Base-by-base conservation (phyloP, 1,139 yeast species). In the Maudiozyma humilis region DNA sequence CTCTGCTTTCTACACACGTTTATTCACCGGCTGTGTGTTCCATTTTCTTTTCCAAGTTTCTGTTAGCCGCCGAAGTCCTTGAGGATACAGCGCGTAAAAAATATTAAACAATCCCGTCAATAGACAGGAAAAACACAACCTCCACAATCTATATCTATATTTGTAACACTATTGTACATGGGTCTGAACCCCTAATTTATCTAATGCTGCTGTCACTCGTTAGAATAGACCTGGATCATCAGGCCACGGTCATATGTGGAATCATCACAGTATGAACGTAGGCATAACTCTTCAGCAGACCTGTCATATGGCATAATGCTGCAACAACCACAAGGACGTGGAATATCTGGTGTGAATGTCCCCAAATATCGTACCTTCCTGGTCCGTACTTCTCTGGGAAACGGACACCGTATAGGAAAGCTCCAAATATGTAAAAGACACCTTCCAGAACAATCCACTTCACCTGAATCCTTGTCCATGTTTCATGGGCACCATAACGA, bases 271-370 rank as follows among this genome's bases (percentile, higher is more conserved):
- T 18, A 53, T 76, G 82, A 45, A 76, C 70, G 51, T 72, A 67
- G 43, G 68, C 65, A 56, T 82, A 84, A 37, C 88, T 73, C 10
- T 71, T 71, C n/a, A 77, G 57, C 32, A 87, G 66, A 0, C 82
- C 94, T 44, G 57, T 68, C 65, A 83, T 78, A 63, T 88, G 96
- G 49, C 83, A 80, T 47, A 67, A 69, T 0, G 95, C 94, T 3
- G 95, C 96, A 6, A 79, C 54, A 0, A 88, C 91, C 2, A 89
- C 96, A 57, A 84, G 65, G 3, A 84, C 65, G 61, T 88, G 96
- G 61, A 88, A 88, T 18, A 88, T 75, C 60, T 89, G 96, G 61
- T 88, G 96, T 3, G 95, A 83, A 52, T 85, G 84, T 1, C 95
- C 95, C 66, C 78, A 72, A 13, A 78, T 60, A 55, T 88, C 96